A percentile compares a stretch with the other conserved stretches of the same genome.
Conservation (phyloP, 345 rosid species). For the Populus davidiana region DNA sequence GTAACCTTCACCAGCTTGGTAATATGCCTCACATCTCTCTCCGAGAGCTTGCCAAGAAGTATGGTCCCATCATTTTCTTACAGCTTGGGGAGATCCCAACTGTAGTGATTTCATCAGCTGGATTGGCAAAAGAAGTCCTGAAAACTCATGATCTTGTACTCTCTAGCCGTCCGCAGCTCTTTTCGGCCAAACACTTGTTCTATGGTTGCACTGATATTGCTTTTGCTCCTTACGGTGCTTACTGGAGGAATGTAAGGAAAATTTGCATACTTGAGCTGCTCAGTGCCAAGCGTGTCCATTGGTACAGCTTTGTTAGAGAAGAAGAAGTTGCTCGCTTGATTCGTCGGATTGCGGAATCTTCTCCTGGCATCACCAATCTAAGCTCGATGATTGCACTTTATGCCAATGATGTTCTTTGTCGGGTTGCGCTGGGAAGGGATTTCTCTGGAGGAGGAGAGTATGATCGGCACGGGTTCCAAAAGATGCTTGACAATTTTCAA, state of each 20-base stretch:
- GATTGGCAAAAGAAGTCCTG: conserved; percentile 21
- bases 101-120: conserved; percentile 16
- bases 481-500: conserved; percentile 50
- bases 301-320: conserved; percentile 13
- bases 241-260: conserved; percentile 26
- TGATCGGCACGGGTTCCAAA: conserved; percentile 40
- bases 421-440: conserved; percentile 18
- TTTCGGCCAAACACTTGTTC: conserved; percentile 21
- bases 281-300: conserved; percentile 18
- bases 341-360: conserved; percentile 11
- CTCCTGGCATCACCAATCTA: conserved; percentile 11
- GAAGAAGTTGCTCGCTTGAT: conserved; percentile 21
- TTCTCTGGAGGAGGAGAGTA: conserved; percentile 27
- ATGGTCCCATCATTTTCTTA: conserved; percentile 21
- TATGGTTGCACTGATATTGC: conserved; percentile 21
- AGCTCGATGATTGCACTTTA: conserved; percentile 20
- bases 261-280: conserved; percentile 24
- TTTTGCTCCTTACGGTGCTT: conserved; percentile 23
- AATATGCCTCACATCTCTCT: conserved; percentile 22
- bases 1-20: conserved; percentile 26
- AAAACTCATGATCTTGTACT: conserved; percentile 27
- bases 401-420: conserved; percentile 21
- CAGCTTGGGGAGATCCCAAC: conserved; percentile 28
- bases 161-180: conserved; percentile 17
- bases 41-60: conserved; percentile 9